Conservation (phyloP, 2,329 filamentous ascomycete genomes). For the Ascochyta rabiei region DNA sequence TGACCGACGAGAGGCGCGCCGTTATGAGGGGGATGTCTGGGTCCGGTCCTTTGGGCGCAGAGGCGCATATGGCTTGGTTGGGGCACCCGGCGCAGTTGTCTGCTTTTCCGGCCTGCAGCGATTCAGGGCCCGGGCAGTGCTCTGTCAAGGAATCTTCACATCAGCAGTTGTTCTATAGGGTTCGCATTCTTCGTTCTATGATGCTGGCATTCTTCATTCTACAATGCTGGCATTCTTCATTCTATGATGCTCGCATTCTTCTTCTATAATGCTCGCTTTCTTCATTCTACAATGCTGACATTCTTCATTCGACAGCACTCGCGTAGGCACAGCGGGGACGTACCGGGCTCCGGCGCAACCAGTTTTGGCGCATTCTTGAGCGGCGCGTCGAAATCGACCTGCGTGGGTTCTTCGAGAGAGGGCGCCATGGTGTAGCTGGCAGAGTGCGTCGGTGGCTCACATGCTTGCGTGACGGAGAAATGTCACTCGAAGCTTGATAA, state of each 20-base stretch:
- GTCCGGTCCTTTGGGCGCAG: constrained; percentile 92
- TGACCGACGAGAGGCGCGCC: constrained; percentile 77
- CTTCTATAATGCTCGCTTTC: constrained; percentile 15
- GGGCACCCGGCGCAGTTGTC: constrained; percentile 95
- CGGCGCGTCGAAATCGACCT: constrained; percentile 76
- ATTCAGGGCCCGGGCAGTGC: constrained; percentile 92
- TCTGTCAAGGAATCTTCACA: constrained; percentile 54
- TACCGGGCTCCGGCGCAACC: constrained; percentile 86
- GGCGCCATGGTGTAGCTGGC: constrained; percentile 69
- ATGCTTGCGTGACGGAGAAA: constrained; percentile 30
- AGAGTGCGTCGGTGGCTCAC: constrained; percentile 20
- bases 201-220: not conserved
- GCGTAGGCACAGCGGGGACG: constrained; percentile 25
- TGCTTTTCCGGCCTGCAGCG: constrained; percentile 66
- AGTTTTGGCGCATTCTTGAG: constrained; percentile 81
- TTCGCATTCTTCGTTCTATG: constrained; percentile 15
- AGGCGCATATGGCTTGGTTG: constrained; percentile 93
- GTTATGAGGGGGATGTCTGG: constrained; percentile 91
- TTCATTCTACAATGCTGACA: not conserved
- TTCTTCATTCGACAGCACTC: too few species aligned
- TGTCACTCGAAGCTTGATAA: constrained; percentile 38
- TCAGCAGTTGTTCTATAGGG: constrained; percentile 43
- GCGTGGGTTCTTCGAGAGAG: constrained; percentile 71
- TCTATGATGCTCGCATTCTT: not conserved
- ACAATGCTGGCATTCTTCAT: not conserved